A percentile compares a stretch with the other conserved stretches of the same genome.
phyloP scores from a whole-genome alignment of 441 rosid species.

The Jatropha podagrica region DNA sequence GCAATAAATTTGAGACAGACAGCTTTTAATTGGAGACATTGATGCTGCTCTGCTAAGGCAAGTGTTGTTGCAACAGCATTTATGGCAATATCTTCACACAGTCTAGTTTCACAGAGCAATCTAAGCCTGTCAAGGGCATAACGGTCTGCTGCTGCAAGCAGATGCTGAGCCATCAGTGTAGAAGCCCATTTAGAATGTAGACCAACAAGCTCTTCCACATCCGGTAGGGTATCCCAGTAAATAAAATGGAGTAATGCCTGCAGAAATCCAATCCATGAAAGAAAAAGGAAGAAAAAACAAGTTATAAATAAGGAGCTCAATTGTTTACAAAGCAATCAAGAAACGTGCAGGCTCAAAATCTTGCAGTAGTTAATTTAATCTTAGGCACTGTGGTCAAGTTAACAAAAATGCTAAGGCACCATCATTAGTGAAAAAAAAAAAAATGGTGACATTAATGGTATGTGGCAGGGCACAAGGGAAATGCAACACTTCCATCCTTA shows the following conservation, averaged over 20 bases:
- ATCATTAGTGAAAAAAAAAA: conserved; percentile 10
- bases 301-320: conserved; percentile 15
- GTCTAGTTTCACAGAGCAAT: conserved; percentile 74
- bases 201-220: conserved; percentile 69
- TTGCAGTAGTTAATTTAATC: not conserved
- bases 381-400: not conserved
- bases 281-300: conserved; percentile 17
- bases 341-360: not conserved
- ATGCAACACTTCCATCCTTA: conserved; percentile 12
- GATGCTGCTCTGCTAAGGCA: conserved; percentile 95
- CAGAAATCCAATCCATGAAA: conserved; percentile 22
- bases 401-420: not conserved
- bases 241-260: conserved; percentile 85
- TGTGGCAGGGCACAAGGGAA: conserved; percentile 4
- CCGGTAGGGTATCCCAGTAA: conserved; percentile 83
- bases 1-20: conserved; percentile 80
- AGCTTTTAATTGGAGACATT: conserved; percentile 67
- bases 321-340: conserved; percentile 10
- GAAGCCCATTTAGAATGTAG: conserved; percentile 64
- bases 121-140: conserved; percentile 87
- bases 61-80: conserved; percentile 88
- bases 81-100: conserved; percentile 74
- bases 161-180: conserved; percentile 84
- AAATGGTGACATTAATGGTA: not conserved
- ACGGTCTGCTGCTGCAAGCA: conserved; percentile 88